Evolutionary conservation across 176 grass and related monocot genomes (phyloP), one percentile per base, ranked within the genome.

Genomic region (Triticum urartu): DNA sequence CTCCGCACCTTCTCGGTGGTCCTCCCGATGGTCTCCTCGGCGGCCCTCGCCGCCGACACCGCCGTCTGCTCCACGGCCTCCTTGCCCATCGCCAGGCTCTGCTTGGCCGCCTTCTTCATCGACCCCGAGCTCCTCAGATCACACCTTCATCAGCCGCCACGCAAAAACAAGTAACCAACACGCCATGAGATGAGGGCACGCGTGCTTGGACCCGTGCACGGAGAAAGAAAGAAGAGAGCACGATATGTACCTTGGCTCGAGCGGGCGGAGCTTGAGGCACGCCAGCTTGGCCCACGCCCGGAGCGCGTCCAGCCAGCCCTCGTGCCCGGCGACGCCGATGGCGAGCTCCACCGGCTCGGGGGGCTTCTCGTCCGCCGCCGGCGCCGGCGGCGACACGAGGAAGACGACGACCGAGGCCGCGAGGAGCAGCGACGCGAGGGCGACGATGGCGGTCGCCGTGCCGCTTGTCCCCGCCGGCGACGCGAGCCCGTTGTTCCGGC

Each of bases 31-130:
- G 83, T 78, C 47, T 92, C 88, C 60, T 81, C 84, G 17, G 90
- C 89, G 26, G 83, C 81, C 62, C 77, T 47, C 24, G 85, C 95
- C 25, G 95, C 93, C n/a, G 89, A 86, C 82, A 84, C 85, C 8
- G 95, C 92, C 17, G 83, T 28, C 1, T 88, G 85, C 85, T 77
- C 83, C 62, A 92, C 87, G 36, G 87, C 45, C 81, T 64, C 87
- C 84, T 91, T 92, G n/a, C 89, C 81, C 81, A 88, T 87, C 82
- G 88, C 89, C 39, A 93, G 64, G 72, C 83, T 92, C 83, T 80
- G 83, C 73, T 66, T 85, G 2, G 89, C 91, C 34, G 83, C 91
- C 70, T 52, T 43, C 32, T 77, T 82, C 77, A 93, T 80, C 50
- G 85, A 80, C 60, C n/a, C 80, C 59, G 80, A 42, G 75, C 81